Conservation (phyloP, 768 basidiomycete species). For the Collybiopsis confluens region DNA sequence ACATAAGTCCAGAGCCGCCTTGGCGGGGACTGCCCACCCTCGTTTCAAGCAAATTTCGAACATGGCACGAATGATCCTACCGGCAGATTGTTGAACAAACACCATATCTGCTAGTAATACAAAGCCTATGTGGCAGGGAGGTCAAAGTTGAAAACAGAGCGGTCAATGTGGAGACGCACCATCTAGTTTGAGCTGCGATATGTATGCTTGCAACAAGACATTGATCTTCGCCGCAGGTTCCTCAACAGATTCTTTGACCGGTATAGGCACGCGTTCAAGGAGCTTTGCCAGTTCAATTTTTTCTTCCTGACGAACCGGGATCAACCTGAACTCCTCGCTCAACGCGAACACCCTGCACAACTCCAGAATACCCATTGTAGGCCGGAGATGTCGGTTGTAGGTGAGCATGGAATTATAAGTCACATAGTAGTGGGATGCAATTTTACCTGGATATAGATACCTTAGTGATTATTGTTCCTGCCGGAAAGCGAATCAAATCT, state of each 20-base stretch:
- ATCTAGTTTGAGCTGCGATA: constrained; percentile 90
- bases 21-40: constrained; percentile 95
- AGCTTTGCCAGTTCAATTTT: constrained; percentile 89
- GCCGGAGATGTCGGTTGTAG: constrained; percentile 90
- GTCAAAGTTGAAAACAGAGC: background rate
- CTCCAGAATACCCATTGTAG: constrained; percentile 85
- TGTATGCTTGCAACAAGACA: constrained; percentile 90
- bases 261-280: constrained; percentile 92
- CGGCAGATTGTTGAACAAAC: constrained; percentile 95
- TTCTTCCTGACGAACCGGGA: constrained; percentile 87
- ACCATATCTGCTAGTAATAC: constrained; percentile 91
- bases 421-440: constrained; percentile 95
- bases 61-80: constrained; percentile 91
- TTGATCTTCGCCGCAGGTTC: constrained; percentile 98
- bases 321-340: constrained; percentile 91
- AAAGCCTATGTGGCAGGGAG: constrained; percentile 44
- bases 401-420: constrained; percentile 94
- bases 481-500: too few species aligned
- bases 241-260: constrained; percentile 94
- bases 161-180: constrained; percentile 33
- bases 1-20: constrained; percentile 87
- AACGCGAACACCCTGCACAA: constrained; percentile 94
- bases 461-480: too few species aligned
- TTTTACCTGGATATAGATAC: constrained; percentile 33
- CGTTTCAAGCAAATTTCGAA: constrained; percentile 97